A percentile compares a stretch with the other conserved stretches of the same genome.
These are phyloP conservation scores for Paracamarosporium sp. DNA, from an alignment of 2,329 filamentous ascomycete species.

Conservation along the genomic window DNA sequence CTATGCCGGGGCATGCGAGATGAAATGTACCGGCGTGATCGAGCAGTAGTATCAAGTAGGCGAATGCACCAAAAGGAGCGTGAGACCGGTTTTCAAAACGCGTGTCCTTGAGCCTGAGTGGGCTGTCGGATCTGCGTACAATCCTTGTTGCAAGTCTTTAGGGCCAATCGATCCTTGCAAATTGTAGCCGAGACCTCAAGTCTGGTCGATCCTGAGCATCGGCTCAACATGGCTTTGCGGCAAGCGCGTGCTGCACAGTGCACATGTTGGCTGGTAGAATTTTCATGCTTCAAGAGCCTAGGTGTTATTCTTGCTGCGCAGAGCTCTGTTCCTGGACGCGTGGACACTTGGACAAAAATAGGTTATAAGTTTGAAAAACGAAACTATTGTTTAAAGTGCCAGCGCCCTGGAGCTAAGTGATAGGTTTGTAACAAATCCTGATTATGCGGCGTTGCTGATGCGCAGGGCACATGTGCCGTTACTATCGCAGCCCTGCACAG, in stretches of 20 bases:
- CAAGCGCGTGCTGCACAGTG: not conserved
- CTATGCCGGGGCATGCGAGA: slow-evolving; percentile 12
- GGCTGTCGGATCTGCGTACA: slow-evolving; percentile 4
- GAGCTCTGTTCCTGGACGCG: not conserved
- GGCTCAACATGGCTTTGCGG: not conserved
- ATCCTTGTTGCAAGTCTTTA: slow-evolving; percentile 15
- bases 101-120: not conserved
- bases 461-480: not conserved
- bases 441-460: not conserved
- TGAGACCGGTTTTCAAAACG: slow-evolving; percentile 1
- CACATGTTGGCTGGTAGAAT: not conserved
- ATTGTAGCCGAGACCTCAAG: not conserved
- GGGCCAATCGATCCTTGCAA: slow-evolving; percentile 7
- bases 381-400: too few relatives aligned
- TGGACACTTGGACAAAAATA: not conserved
- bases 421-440: not conserved
- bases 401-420: not conserved
- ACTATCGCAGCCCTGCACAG: not conserved
- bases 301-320: not conserved
- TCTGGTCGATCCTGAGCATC: not conserved
- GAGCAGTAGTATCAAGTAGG: slow-evolving; percentile 3
- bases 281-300: not conserved
- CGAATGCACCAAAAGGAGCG: not conserved
- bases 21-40: slow-evolving; percentile 14
- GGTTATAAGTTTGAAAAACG: not conserved